phyloP scores from a whole-genome alignment of 768 basidiomycete genomes.

The Gautieria morchelliformis region DNA sequence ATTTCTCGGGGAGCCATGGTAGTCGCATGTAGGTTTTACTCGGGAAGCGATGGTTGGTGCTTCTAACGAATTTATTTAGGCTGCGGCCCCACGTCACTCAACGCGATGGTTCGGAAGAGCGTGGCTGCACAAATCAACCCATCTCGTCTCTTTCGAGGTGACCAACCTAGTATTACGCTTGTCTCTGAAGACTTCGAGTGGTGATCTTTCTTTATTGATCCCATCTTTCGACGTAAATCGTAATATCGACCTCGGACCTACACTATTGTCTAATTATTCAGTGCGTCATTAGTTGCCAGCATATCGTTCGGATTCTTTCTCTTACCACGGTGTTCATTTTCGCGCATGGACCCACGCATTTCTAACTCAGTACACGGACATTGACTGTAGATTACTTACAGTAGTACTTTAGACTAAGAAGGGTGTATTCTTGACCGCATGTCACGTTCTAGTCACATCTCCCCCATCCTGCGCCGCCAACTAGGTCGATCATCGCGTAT shows the following conservation, averaged over 20 bases:
- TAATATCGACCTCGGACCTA: too few relatives aligned
- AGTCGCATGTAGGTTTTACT: slow-evolving; percentile 53
- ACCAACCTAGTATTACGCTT: slow-evolving; percentile 49
- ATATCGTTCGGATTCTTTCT: too few relatives aligned
- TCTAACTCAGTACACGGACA: too few relatives aligned
- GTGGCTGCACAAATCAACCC: slow-evolving; percentile 55
- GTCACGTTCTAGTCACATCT: neutral
- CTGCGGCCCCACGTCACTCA: slow-evolving; percentile 65
- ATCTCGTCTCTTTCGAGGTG: slow-evolving; percentile 39
- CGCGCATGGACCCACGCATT: too few relatives aligned
- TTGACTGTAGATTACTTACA: too few relatives aligned
- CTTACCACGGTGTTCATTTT: too few relatives aligned
- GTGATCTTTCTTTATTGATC: slow-evolving; percentile 28
- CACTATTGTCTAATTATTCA: too few relatives aligned
- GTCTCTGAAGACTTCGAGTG: slow-evolving; percentile 63
- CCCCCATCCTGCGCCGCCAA: neutral
- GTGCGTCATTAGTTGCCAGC: too few relatives aligned
- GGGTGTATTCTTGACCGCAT: too few relatives aligned
- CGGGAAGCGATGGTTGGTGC: neutral
- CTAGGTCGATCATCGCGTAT: neutral
- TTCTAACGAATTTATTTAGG: slow-evolving; percentile 27
- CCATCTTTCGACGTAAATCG: too few relatives aligned
- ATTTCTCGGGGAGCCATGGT: slow-evolving; percentile 43
- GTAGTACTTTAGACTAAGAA: too few relatives aligned
- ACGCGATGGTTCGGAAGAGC: slow-evolving; percentile 57